phyloP scores from a whole-genome alignment of 1,284 basidiomycete species.

The Malassezia caprae region DNA sequence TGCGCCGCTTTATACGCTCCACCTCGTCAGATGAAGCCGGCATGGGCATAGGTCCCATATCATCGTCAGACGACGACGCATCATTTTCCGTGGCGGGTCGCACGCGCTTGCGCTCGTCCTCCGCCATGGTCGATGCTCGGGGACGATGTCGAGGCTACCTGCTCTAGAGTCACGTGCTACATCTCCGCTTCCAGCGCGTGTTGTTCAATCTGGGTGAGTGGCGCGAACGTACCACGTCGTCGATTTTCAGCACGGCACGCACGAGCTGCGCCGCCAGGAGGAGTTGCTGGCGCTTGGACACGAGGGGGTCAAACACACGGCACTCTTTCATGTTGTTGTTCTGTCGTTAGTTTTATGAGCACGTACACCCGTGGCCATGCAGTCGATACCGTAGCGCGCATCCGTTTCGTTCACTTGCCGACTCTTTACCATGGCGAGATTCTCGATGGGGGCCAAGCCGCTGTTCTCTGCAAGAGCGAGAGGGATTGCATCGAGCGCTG shows the following conservation, averaged over 20 bases:
- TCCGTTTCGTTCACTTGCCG: constrained; percentile 80
- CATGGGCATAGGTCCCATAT: constrained; percentile 15
- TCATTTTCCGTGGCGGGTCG: neutral
- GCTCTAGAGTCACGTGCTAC: constrained; percentile 7
- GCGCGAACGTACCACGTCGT: constrained; percentile 35
- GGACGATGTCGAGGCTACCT: neutral
- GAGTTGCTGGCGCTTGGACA: constrained; percentile 94
- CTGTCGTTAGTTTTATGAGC: constrained; percentile 53
- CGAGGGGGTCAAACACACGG: constrained; percentile 90
- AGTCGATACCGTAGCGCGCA: constrained; percentile 83
- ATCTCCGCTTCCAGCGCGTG: constrained; percentile 18
- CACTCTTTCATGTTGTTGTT: constrained; percentile 83
- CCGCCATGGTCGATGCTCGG: neutral
- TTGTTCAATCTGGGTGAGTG: constrained; percentile 16
- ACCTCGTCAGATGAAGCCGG: neutral
- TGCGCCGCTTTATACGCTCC: constrained; percentile 20
- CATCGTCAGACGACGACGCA: constrained; percentile 2
- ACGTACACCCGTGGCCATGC: constrained; percentile 71
- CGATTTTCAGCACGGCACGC: constrained; percentile 49
- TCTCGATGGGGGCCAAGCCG: constrained; percentile 89
- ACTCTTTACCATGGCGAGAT: constrained; percentile 84
- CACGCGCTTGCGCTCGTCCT: constrained; percentile 5
- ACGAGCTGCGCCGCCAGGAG: constrained; percentile 86
- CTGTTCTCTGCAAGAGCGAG: constrained; percentile 95
- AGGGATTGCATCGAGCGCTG: constrained; percentile 83